Evolutionary conservation across 495 filamentous ascomycete genomes (phyloP).

Genomic region (Corynascus novoguineensis): DNA sequence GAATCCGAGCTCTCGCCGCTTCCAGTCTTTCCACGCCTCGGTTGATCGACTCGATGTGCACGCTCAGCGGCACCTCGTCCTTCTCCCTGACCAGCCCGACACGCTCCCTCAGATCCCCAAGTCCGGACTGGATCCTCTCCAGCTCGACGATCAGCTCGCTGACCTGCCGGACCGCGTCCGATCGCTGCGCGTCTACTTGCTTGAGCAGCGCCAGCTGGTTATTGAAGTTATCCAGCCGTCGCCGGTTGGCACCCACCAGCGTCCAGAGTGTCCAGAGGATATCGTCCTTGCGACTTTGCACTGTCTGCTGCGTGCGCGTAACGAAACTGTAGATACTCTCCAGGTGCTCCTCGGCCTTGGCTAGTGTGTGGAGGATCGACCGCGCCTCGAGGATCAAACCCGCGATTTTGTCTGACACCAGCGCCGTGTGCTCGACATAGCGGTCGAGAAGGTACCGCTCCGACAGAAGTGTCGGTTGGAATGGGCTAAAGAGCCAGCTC

Average conservation of each 20-base stretch:
- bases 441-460: constrained; percentile 50
- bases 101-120: constrained; percentile 63
- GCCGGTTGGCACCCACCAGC: constrained; percentile 58
- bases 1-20: constrained; percentile 47
- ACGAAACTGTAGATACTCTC: constrained; percentile 59
- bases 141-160: constrained; percentile 56
- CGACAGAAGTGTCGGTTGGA: constrained; percentile 50
- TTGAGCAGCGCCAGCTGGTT: constrained; percentile 52
- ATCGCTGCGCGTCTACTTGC: constrained; percentile 55
- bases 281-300: constrained; percentile 50
- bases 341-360: constrained; percentile 58
- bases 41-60: constrained; percentile 66
- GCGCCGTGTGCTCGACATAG: constrained; percentile 59
- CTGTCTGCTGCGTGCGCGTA: constrained; percentile 46
- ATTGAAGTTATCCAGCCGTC: constrained; percentile 50
- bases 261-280: constrained; percentile 63
- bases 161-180: constrained; percentile 55
- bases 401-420: constrained; percentile 60
- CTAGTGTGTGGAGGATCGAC: constrained; percentile 50
- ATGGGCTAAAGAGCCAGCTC: constrained; percentile 46
- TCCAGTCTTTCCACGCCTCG: constrained; percentile 62
- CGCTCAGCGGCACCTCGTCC: constrained; percentile 52
- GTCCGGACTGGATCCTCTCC: constrained; percentile 56
- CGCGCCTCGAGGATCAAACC: constrained; percentile 61
- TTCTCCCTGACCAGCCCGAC: constrained; percentile 48